Evolutionary conservation across 805 yeast genomes (phyloP), one percentile per base, ranked within the genome.

Genomic region (Candida multigemmis): DNA sequence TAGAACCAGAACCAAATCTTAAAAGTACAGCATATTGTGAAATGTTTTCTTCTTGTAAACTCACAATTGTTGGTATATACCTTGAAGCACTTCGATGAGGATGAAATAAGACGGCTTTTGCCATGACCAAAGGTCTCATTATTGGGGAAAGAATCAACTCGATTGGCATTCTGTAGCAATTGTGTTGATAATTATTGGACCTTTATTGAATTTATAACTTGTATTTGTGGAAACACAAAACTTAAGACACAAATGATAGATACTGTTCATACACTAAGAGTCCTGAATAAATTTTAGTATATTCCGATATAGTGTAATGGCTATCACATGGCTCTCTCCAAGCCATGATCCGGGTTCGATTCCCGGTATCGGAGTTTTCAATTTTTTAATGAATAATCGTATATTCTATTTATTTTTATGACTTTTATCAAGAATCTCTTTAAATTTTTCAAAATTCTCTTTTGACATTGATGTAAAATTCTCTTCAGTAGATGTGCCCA

Each of bases 1-100:
- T 73, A 15, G 74, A 70, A 2, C 80, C 80, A 0, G 75, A 66
- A 12, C 80, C 80, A 44, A 74, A 72, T 37, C 76, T 60, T 40
- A 62, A 62, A 33, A 74, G 61, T 9, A 74, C 58, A 4, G 66
- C 65, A 40, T 63, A 74, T 25, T 59, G 60, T 3, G 56, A 47
- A 19, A 56, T 37, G 17, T 48, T 52, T 21, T 53, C 60, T 12
- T 50, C 52, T 7, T 48, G 36, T 23, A 70, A 41, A 14, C 71
- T 75, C 23, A 67, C 49, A 23, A 71, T 60, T 19, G 52, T 63
- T 4, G 80, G 80, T 19, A 73, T 58, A 41, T 72, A 74, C 28
- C 72, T 60, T 14, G 75, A 68, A 21, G 71, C 61, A 30, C 68
- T 59, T 32, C 79, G 62, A 40, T 74, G 79, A 7, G 73, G 69